A percentile compares a stretch with the other conserved stretches of the same genome.
Evolutionary conservation across 805 yeast species (phyloP).

Genomic region (Candida quercuum): DNA sequence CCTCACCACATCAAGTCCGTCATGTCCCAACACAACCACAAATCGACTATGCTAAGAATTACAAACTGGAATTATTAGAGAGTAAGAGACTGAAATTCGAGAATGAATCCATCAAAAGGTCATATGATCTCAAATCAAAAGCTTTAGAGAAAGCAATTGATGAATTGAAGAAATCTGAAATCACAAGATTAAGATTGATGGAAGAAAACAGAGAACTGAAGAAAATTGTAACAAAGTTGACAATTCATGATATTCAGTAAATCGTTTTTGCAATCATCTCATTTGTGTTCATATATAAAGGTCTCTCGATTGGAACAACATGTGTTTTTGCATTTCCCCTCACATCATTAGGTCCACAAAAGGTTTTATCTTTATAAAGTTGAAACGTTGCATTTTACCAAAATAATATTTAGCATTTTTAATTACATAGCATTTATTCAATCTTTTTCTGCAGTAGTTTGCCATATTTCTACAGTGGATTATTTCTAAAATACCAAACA

Average conservation of each 20-base stretch:
- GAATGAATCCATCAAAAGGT: slow-evolving; percentile 26
- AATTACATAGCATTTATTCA: too few relatives aligned
- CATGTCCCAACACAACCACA: not conserved
- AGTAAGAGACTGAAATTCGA: slow-evolving; percentile 8
- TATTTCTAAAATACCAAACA: too few relatives aligned
- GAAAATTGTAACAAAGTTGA: slow-evolving; percentile 19
- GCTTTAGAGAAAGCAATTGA: slow-evolving; percentile 28
- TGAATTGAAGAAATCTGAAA: slow-evolving; percentile 32
- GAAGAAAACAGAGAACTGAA: slow-evolving; percentile 33
- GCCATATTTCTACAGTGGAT: too few relatives aligned
- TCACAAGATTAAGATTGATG: slow-evolving; percentile 29
- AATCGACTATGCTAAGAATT: slow-evolving; percentile 10
- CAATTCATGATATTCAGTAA: slow-evolving; percentile 5
- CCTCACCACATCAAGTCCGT: not conserved
- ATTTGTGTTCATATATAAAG: too few relatives aligned
- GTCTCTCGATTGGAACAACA: too few relatives aligned
- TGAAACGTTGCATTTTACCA: not conserved
- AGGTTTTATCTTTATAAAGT: too few relatives aligned
- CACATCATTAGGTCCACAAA: too few relatives aligned
- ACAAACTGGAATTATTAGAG: not conserved
- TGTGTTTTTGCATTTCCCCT: too few relatives aligned
- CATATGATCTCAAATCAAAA: slow-evolving; percentile 27
- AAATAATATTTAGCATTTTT: too few relatives aligned
- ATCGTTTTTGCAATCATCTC: too few relatives aligned
- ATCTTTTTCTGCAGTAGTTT: too few relatives aligned